Base-by-base conservation (phyloP, 1,284 basidiomycete species). In the Omphalotus olearius region DNA sequence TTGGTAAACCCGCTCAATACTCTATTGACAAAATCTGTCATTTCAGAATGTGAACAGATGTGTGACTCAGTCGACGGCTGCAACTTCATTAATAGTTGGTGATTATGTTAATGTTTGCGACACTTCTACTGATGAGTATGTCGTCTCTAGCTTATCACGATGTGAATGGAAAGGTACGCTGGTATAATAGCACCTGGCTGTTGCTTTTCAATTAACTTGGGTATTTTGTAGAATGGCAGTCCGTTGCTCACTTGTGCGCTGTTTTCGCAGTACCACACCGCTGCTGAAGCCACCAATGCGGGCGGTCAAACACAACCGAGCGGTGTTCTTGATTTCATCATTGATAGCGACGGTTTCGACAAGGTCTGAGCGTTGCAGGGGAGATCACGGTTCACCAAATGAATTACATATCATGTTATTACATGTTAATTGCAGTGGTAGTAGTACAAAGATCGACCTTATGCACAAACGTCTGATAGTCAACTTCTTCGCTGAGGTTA, bases 221-320 rank as follows among this genome's bases (percentile, higher is more conserved):
- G 2, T 4, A 30, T 26, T 30, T 30, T 26, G 35, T 48, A 69
- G 65, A 64, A 64, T 42, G 72, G 72, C 42, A 71, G 70, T 61
- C 60, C 69, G 14, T 65, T 66, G 33, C 60, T 74, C 16, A 74
- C 72, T 17, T 75, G 72, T 62, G 66, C 72, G 13, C 62, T 75
- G 39, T 74, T 69, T 59, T 56, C 55, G 14, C 37, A 39, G 14
- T 73, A 71, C 60, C 71, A 74, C 46, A 57, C 45, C 37, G 57
- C 59, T 18, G 54, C 61, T 6, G 64, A 66, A 35, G 69, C 71
- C 30, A 64, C 60, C 54, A 75, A 74, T 59, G 60, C 52, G 20
- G 72, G 72, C 25, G 72, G 73, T 30, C 72, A 74, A 54, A 68
- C 58, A 33, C 72, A 75, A 55, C 67, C 72, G 6, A 61, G 71